These are phyloP conservation scores for Salvia splendens DNA, from an alignment of 257 asterid species.

Conservation along the genomic window DNA sequence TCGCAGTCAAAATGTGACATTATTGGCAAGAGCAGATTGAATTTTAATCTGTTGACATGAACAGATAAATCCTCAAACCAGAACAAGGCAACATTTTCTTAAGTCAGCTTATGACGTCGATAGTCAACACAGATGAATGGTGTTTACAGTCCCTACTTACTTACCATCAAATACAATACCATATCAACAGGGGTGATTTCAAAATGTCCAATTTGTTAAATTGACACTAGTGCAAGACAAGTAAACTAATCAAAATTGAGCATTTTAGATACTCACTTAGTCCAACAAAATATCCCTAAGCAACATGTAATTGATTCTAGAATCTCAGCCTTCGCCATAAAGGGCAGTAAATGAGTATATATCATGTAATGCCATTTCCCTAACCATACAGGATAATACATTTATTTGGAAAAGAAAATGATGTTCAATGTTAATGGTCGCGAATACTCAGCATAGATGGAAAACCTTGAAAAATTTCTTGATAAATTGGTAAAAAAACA, in stretches of 20 bases:
- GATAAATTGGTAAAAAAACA: too few species aligned
- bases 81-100: neutral
- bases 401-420: neutral
- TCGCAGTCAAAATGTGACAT: neutral
- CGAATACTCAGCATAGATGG: neutral
- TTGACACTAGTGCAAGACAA: neutral
- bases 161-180: neutral
- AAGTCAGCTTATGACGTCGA: too few species aligned
- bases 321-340: neutral
- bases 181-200: neutral
- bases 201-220: neutral
- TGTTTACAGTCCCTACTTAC: neutral
- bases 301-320: neutral
- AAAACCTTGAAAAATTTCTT: neutral
- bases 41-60: too few species aligned
- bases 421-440: neutral
- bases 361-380: neutral
- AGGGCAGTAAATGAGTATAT: neutral
- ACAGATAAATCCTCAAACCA: neutral
- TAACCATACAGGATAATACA: neutral
- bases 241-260: constrained; percentile 16
- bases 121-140: neutral
- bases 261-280: neutral
- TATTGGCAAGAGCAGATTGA: too few species aligned
- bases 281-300: neutral